Evolutionary conservation across 1,139 yeast species (phyloP).

Genomic region (Suhomyces bribrorum): DNA sequence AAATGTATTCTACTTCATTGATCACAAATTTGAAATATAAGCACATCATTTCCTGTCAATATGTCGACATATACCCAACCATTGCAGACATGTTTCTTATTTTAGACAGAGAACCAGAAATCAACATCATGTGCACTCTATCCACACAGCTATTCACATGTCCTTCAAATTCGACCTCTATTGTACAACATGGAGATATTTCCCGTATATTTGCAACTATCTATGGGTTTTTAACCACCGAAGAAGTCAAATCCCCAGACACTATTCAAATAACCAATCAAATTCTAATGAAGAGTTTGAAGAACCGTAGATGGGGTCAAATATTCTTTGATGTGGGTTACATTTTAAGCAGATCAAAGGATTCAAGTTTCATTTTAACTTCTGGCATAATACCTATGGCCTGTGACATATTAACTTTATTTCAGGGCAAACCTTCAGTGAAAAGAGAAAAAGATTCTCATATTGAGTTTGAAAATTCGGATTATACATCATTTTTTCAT

Average conservation of each 20-base stretch:
- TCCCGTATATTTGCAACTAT: conserved; percentile 68
- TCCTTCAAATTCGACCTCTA: conserved; percentile 71
- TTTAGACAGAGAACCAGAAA: conserved; percentile 81
- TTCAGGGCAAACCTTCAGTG: conserved; percentile 80
- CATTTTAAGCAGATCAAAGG: conserved; percentile 67
- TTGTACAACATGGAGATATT: conserved; percentile 69
- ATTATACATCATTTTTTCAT: conserved; percentile 80
- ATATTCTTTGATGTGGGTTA: conserved; percentile 83
- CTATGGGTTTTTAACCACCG: conserved; percentile 62
- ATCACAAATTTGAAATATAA: conserved; percentile 66
- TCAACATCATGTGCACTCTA: conserved; percentile 68
- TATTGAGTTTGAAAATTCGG: conserved; percentile 87
- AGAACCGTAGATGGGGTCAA: conserved; percentile 82
- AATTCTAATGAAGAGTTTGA: conserved; percentile 52
- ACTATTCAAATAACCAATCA: conserved; percentile 45
- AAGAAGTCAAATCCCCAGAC: conserved; percentile 52
- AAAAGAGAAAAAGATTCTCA: conserved; percentile 78
- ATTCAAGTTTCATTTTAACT: conserved; percentile 41
- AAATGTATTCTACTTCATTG: conserved; percentile 67
- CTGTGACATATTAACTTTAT: conserved; percentile 64
- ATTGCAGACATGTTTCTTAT: conserved; percentile 73
- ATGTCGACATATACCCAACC: conserved; percentile 78
- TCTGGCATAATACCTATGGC: conserved; percentile 48
- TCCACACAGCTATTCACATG: conserved; percentile 89
- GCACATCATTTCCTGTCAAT: conserved; percentile 67